Base-by-base conservation (phyloP, 1,284 basidiomycete genomes). In the Leccinum fallax region DNA sequence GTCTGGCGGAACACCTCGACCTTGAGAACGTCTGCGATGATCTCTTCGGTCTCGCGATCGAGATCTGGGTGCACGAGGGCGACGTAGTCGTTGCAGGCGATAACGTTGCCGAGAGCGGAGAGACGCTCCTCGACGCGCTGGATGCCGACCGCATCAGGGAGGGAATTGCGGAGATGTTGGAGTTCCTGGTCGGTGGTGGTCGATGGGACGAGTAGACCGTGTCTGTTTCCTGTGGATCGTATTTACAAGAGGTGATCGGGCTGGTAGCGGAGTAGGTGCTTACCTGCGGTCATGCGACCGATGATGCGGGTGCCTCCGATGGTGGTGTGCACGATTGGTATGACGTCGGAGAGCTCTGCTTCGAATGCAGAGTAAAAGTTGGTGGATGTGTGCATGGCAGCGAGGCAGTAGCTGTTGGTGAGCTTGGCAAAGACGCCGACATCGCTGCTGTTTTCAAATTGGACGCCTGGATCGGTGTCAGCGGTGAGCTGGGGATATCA, bases 1-100 rank as follows among this genome's bases (percentile, higher is more conserved):
- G 96, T 99, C 78, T 99, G 97, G 58, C 97, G 84, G 83, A 99
- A 99, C 5, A 99, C 97, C 78, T 99, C 97, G 64, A 99, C 97
- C 79, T 98, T 98, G 68, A 99, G 86, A 11, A 98, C 95, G 77
- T 99, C 97, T 56, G 97, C 97, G 76, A 99, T 98, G 78, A 99
- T 99, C 78, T 99, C 97, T 75, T 99, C 97, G 8, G 97, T 99
- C 80, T 99, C 97, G 61, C 97, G 87, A 80, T 99, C 97, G 64
- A 99, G 83, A 71, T 99, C 97, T 13, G 97, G 97, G 78, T 98
- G 95, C 21, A 97, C 95, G 68, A 98, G 89, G 8, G 95, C 95
- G 66, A 98, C 95, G 73, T 97, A 93, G 82, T 98, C 97, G 77
- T 99, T 99, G 80, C 94, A 97, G 16, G 95, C 95, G 76, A 99